phyloP scores from a whole-genome alignment of 768 basidiomycete genomes.

The Russula ochroleuca region DNA sequence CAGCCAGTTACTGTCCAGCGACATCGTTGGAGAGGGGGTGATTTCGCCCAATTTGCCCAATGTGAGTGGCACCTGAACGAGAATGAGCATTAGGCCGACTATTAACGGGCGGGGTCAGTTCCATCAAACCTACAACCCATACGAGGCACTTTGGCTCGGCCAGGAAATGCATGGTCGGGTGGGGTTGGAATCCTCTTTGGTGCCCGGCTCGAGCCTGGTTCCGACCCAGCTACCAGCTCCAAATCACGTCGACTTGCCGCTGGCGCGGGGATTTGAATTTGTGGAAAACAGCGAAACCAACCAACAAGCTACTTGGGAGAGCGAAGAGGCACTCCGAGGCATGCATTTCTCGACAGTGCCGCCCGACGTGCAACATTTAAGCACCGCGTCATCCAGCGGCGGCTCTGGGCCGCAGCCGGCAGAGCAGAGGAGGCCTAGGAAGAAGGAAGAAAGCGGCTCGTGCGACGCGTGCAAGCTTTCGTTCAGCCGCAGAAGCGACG shows the following conservation, averaged over 20 bases:
- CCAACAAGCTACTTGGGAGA: not conserved
- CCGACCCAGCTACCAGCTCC: not conserved
- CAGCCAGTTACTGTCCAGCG: not conserved
- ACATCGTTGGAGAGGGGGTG: not conserved
- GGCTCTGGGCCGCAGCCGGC: not conserved
- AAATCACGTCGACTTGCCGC: not conserved
- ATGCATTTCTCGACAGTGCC: not conserved
- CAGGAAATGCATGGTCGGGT: too few relatives aligned
- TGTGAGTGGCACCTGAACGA: not conserved
- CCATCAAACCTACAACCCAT: not conserved
- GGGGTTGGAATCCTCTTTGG: not conserved
- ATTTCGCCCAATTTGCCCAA: not conserved
- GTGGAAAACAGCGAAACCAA: not conserved
- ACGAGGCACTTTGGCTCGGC: not conserved
- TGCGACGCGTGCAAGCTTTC: slow-evolving; percentile 3
- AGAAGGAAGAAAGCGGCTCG: slow-evolving; percentile 13
- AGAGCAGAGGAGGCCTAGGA: not conserved
- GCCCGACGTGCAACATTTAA: not conserved
- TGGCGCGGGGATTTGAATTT: not conserved
- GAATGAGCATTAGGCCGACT: not conserved
- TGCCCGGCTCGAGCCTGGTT: not conserved
- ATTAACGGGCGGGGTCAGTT: not conserved
- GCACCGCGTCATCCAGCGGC: not conserved
- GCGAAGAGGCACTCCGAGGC: not conserved
- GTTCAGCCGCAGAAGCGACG: slow-evolving; percentile 18